phyloP scores from a whole-genome alignment of 2,329 filamentous ascomycete genomes.

The Aureobasidium sp. region DNA sequence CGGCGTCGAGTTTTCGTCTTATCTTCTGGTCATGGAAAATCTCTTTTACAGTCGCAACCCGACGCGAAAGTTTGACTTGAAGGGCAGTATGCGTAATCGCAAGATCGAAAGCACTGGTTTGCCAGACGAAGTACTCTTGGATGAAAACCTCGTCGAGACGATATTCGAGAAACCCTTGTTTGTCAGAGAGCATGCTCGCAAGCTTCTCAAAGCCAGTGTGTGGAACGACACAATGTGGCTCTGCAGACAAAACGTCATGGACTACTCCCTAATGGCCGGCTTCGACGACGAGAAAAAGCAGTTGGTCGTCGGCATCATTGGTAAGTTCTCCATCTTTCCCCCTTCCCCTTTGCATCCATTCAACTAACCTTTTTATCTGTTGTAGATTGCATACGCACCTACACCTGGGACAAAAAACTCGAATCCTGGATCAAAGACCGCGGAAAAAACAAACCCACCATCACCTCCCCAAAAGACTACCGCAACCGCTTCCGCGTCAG shows the following conservation, averaged over 20 bases:
- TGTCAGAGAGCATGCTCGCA: constrained; percentile 91
- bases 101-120: constrained; percentile 95
- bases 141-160: constrained; percentile 98
- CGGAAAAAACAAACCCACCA: constrained; percentile 80
- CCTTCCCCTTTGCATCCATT: not conserved
- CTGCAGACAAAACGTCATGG: constrained; percentile 94
- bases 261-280: constrained; percentile 97
- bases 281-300: constrained; percentile 87
- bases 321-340: not conserved
- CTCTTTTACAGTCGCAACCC: constrained; percentile 92
- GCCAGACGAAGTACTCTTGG: constrained; percentile 89
- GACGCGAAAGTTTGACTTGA: constrained; percentile 77
- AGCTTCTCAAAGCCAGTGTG: constrained; percentile 80
- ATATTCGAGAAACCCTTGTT: constrained; percentile 97
- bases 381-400: constrained; percentile 86
- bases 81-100: constrained; percentile 96
- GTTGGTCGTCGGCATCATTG: constrained; percentile 90
- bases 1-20: constrained; percentile 88
- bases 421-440: constrained; percentile 99
- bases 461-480: constrained; percentile 96
- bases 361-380: not conserved
- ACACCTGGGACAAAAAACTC: constrained; percentile 99
- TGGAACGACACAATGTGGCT: constrained; percentile 98
- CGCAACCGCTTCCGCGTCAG: constrained; percentile 92
- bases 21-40: constrained; percentile 93